These are phyloP conservation scores for Aspergillus persii DNA, from an alignment of 2,329 filamentous ascomycete species.

Conservation along the genomic window DNA sequence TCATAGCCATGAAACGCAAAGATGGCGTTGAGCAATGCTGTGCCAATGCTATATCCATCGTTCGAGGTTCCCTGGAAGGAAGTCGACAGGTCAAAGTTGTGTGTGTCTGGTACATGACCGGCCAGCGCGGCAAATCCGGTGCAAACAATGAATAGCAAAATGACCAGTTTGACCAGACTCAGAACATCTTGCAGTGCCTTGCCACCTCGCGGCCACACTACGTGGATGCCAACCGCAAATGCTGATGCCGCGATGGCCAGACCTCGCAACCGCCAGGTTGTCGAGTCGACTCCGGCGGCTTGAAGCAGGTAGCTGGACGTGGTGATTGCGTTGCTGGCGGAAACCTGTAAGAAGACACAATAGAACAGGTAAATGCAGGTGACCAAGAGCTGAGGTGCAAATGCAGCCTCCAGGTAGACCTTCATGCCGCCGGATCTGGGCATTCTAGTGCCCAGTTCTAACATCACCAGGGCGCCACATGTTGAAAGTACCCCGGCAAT, in stretches of 20 bases:
- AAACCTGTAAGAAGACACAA: conserved; percentile 39
- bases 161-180: neutral
- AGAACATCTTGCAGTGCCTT: neutral
- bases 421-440: neutral
- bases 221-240: conserved; percentile 44
- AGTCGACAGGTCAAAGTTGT: neutral
- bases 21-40: neutral
- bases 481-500: neutral
- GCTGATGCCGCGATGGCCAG: conserved; percentile 26
- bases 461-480: neutral
- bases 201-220: conserved; percentile 18
- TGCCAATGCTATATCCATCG: neutral
- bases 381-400: conserved; percentile 46
- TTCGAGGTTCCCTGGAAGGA: neutral
- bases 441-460: neutral
- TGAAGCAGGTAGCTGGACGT: conserved; percentile 20
- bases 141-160: neutral
- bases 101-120: neutral
- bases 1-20: neutral
- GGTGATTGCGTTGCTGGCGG: conserved; percentile 26
- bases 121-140: neutral
- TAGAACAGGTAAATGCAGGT: conserved; percentile 51
- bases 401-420: conserved; percentile 47
- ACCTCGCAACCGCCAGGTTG: conserved; percentile 27
- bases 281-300: conserved; percentile 10